Conservation (phyloP, 495 filamentous ascomycete species). For the Penicillium angulare region DNA sequence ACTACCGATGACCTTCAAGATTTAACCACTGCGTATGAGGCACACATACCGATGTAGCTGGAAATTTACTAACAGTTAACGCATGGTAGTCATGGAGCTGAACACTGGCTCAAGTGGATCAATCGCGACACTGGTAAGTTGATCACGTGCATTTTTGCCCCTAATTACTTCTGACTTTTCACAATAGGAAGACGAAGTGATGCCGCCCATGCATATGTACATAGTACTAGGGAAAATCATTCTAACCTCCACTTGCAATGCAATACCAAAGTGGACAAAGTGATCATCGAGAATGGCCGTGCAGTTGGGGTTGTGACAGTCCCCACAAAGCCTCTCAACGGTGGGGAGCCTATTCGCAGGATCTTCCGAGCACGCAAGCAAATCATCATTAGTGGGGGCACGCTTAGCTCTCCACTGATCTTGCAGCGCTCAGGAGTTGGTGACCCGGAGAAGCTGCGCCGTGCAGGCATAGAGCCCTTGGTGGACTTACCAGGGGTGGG, state of each 20-base stretch:
- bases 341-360: slow-evolving; percentile 45
- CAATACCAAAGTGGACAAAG: slow-evolving; percentile 81
- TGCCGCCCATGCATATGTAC: slow-evolving; percentile 73
- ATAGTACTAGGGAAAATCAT: slow-evolving; percentile 63
- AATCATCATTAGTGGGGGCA: slow-evolving; percentile 75
- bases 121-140: slow-evolving; percentile 56
- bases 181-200: slow-evolving; percentile 54
- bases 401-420: slow-evolving; percentile 75
- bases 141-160: neutral
- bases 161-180: slow-evolving; percentile 8
- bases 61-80: too few relatives aligned
- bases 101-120: slow-evolving; percentile 63
- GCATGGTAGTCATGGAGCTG: slow-evolving; percentile 38
- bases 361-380: slow-evolving; percentile 73
- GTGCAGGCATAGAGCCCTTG: slow-evolving; percentile 66
- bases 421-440: slow-evolving; percentile 71
- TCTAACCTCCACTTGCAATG: slow-evolving; percentile 71
- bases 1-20: slow-evolving; percentile 69
- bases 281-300: slow-evolving; percentile 69
- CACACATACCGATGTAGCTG: neutral
- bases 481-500: slow-evolving; percentile 81
- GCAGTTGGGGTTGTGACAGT: slow-evolving; percentile 62
- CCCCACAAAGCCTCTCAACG: slow-evolving; percentile 53
- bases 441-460: slow-evolving; percentile 70
- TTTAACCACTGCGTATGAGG: slow-evolving; percentile 56